Conservation (phyloP, 2,329 filamentous ascomycete genomes). For the Calonectria honghensis region DNA sequence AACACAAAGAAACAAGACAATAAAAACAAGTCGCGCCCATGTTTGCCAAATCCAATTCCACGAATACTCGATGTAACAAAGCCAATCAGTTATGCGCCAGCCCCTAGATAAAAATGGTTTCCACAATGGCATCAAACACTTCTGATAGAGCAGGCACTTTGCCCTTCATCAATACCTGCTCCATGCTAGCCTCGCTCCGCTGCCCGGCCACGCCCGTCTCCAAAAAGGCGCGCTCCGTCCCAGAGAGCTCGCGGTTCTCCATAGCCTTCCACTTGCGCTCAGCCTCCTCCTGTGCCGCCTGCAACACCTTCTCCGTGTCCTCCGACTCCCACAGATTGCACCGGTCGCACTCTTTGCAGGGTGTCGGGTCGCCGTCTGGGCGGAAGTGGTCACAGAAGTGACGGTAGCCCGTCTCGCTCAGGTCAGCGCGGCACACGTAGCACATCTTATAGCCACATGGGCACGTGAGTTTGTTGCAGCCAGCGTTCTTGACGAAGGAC, state of each 20-base stretch:
- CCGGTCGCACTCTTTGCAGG: slow-evolving; percentile 86
- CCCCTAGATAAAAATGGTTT: slow-evolving; percentile 64
- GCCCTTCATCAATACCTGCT: slow-evolving; percentile 58
- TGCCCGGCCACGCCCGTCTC: slow-evolving; percentile 69
- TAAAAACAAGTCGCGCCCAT: neutral
- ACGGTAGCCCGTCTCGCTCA: slow-evolving; percentile 84
- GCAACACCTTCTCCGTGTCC: slow-evolving; percentile 80
- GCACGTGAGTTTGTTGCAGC: slow-evolving; percentile 98
- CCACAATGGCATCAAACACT: slow-evolving; percentile 67
- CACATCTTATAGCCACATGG: slow-evolving; percentile 99
- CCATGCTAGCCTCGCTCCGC: slow-evolving; percentile 54
- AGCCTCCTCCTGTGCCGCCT: slow-evolving; percentile 81
- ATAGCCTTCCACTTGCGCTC: slow-evolving; percentile 82
- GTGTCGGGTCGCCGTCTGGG: slow-evolving; percentile 81
- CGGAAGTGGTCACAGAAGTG: slow-evolving; percentile 99
- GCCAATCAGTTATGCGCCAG: slow-evolving; percentile 40
- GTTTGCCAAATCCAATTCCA: slow-evolving; percentile 35
- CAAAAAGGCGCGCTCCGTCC: slow-evolving; percentile 73
- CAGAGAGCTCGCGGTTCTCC: slow-evolving; percentile 75
- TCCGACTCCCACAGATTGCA: slow-evolving; percentile 89
- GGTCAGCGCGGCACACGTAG: slow-evolving; percentile 92
- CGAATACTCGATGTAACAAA: slow-evolving; percentile 29
- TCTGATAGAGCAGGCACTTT: slow-evolving; percentile 63
- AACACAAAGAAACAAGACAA: neutral
- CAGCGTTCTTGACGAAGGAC: slow-evolving; percentile 92